Conservation (phyloP, 495 filamentous ascomycete species). For the Barbatosphaeria neglecta region DNA sequence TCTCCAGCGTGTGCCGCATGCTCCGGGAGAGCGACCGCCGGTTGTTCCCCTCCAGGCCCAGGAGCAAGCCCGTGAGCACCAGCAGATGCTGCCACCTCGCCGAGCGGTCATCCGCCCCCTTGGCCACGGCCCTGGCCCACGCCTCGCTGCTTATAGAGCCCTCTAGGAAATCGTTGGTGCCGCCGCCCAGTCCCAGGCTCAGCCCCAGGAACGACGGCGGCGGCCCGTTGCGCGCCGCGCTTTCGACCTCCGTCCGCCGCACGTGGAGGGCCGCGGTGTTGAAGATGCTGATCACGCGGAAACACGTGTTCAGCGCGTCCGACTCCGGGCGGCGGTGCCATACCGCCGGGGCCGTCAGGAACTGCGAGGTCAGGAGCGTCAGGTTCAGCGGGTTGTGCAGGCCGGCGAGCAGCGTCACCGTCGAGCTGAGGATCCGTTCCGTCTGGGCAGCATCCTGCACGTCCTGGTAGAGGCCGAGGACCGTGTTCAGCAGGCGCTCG, state of each 20-base stretch:
- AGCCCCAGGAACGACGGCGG: too few relatives aligned
- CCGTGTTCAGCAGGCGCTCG: conserved; percentile 38
- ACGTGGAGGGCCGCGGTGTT: conserved; percentile 68
- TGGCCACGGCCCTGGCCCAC: conserved; percentile 74
- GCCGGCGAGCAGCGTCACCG: conserved; percentile 67
- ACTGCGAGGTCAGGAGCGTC: conserved; percentile 78
- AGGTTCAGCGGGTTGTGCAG: conserved; percentile 86
- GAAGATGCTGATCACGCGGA: conserved; percentile 75
- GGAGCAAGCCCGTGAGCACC: conserved; percentile 66
- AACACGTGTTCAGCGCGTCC: conserved; percentile 60
- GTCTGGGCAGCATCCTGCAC: conserved; percentile 36
- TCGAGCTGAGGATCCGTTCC: conserved; percentile 59
- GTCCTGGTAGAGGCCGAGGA: conserved; percentile 39
- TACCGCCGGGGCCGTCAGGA: conserved; percentile 75
- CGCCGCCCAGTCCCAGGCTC: conserved; percentile 24
- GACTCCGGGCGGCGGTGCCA: conserved; percentile 37
- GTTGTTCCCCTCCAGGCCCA: conserved; percentile 66
- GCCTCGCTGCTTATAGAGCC: conserved; percentile 54
- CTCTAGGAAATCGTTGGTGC: too few relatives aligned
- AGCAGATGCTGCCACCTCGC: conserved; percentile 82
- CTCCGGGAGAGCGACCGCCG: conserved; percentile 47
- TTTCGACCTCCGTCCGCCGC: conserved; percentile 41
- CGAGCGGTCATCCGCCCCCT: conserved; percentile 73
- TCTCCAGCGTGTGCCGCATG: conserved; percentile 62
- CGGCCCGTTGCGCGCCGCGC: conserved; percentile 31